Base-by-base conservation (phyloP, 441 rosid species). In the Gossypium davidsonii region DNA sequence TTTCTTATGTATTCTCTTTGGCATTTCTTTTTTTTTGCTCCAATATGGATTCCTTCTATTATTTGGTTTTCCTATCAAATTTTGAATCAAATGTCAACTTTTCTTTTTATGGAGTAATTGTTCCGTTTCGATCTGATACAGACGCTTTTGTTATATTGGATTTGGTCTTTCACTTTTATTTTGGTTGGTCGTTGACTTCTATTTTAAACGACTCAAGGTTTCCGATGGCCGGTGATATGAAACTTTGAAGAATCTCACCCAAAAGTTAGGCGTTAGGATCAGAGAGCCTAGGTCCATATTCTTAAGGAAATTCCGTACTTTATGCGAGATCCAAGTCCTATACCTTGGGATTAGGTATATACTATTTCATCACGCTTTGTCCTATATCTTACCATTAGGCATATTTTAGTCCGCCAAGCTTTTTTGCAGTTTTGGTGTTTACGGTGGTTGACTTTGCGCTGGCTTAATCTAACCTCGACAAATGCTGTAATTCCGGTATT, bases 1-100 rank as follows among this genome's bases (percentile, higher is more conserved):
- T 49, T 49, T n/a, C 34, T 11, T 39, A 10, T 57, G 37, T 49
- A 37, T 56, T 55, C 23, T 17, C 12, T 53, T 55, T 31, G 8
- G 39, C 3, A 14, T 48, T 67, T 49, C 44, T 3, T 25, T 12
- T 23, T 23, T 34, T 6, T 34, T 26, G 56, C 0, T 66, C 0
- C 58, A 49, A 49, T 2, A 2, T 1, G 6, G 15, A 25, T 67
- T 14, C 53, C 1, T 65, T 25, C n/a, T 26, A 18, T 49, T 49
- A 1, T 67, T 31, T 31, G 72, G 28, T 52, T 52, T 69, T 69
- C 61, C 34, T 28, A 52, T 52, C 10, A 69, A 69, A 52, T 68
- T 52, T 28, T 25, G 2, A 52, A 34, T 6, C 42, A 34, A 34
- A 34, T 34, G 42, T 34, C 42, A 34, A 34, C 42, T 34, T 34